Base-by-base conservation (phyloP, 2,329 filamentous ascomycete species). In the Fusarium lateritium region DNA sequence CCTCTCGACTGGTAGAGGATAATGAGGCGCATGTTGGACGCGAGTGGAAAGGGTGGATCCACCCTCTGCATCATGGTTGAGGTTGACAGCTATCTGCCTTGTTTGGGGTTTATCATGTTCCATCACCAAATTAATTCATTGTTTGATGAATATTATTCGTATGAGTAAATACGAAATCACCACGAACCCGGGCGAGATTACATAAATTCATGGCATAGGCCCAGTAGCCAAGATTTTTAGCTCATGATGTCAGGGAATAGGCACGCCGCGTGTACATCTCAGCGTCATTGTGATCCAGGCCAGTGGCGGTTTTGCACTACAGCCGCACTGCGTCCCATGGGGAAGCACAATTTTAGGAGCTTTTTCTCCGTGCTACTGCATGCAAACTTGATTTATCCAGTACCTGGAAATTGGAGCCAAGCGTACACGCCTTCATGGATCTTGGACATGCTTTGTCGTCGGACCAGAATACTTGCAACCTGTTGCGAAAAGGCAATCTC, bases 181-280 rank as follows among this genome's bases (percentile, higher is more conserved):
- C 28, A 31, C 10, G 10, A 31, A 13, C 28, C 2, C 28, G 10
- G 13, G 28, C 28, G 3, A 31, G 28, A 13, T 13, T 31, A 13
- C 10, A 28, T 31, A 31, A 31, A 31, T 13, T 10, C 26, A 10
- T 31, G 34, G 34, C 34, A 36, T 45, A 4, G 8, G 39, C 31
- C 17, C 9, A 6, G 3, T 15, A 60, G 26, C 40, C 33, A 53
- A 62, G 26, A 24, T 6, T 14, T 11, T 45, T 39, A 45, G 45
- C 21, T 33, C 26, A 62, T 62, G 56, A 62, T 62, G 58, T 62
- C 58, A 62, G 44, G 33, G 8, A n/a, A 6, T 17, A 7, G 13
- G 1, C 7, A 17, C 14, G 28, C 17, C 22, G 10, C 22, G 22
- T 51, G 34, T 19, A 13, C 43, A 60, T 60, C n/a, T 24, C 22